Evolutionary conservation across 2,329 filamentous ascomycete species (phyloP), one percentile per base, ranked within the genome.

Genomic region (Pseudocercospora pini-densiflorae): DNA sequence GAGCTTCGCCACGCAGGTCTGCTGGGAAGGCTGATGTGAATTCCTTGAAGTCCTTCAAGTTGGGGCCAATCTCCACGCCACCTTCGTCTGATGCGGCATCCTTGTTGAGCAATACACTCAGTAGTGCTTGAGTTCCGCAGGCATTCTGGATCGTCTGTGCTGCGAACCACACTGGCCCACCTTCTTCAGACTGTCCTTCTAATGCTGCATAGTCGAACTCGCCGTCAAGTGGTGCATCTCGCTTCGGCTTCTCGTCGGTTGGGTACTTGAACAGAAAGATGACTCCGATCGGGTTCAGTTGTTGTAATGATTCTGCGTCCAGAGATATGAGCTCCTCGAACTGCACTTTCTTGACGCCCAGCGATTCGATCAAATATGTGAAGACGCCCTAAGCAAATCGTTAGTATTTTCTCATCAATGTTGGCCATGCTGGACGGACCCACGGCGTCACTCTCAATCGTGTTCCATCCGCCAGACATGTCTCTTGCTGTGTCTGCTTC

Each of bases 191-290:
- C 53, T 71, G 66, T 29, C 67, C 65, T 49, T 75, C 71, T 19
- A 91, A 84, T 14, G 93, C 92, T 16, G 84, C 85, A 72, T 88
- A 84, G 81, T 97, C 93, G 79, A 92, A 97, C 36, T 82, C 84
- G 68, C 95, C 95, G 78, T 98, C 94, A 70, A 89, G 87, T 0
- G 94, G 93, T 53, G 86, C 86, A 64, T 88, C 85, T 54, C 65
- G 61, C 49, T 85, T 80, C 45, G 88, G 82, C 84, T 90, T 73
- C 80, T 87, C 84, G 77, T 91, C 89, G 68, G 89, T 93, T 59
- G 88, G 92, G 81, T 92, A 99, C 83, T 97, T 98, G 89, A 99
- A 99, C 79, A 99, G 92, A 81, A 99, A 99, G 77, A 99, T 97
- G 72, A 99, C 93, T 75, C 95, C 95, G 55, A 77, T 70, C 0